A percentile compares a stretch with the other conserved stretches of the same genome.
phyloP scores from a whole-genome alignment of 2,329 filamentous ascomycete genomes.

The Cladophialophora carrionii region DNA sequence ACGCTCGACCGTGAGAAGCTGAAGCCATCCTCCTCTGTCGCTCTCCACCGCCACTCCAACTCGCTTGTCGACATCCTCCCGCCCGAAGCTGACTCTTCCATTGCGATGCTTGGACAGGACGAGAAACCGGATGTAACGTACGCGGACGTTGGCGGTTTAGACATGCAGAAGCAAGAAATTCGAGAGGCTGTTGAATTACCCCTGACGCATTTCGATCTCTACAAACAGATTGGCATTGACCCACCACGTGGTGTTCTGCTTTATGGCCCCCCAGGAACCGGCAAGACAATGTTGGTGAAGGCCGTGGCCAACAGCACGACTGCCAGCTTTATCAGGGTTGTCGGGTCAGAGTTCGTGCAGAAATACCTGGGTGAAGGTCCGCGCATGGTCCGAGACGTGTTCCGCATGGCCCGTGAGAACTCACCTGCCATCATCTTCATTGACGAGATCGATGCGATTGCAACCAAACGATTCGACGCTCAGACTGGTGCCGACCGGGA shows the following conservation, averaged over 20 bases:
- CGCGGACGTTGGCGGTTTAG: slow-evolving; percentile 92
- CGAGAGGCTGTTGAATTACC: slow-evolving; percentile 96
- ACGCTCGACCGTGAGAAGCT: slow-evolving; percentile 97
- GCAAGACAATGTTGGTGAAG: slow-evolving; percentile 98
- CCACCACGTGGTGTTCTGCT: slow-evolving; percentile 93
- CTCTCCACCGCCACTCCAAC: slow-evolving; percentile 96
- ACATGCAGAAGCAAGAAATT: slow-evolving; percentile 99
- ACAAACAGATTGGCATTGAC: slow-evolving; percentile 99
- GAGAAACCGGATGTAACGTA: slow-evolving; percentile 99
- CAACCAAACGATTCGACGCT: slow-evolving; percentile 98
- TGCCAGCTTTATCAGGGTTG: slow-evolving; percentile 96
- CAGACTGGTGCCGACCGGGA: slow-evolving; percentile 98
- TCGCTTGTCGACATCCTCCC: slow-evolving; percentile 97
- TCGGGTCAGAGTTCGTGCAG: slow-evolving; percentile 97
- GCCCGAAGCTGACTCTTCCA: slow-evolving; percentile 97
- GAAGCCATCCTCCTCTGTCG: slow-evolving; percentile 96
- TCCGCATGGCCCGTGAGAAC: slow-evolving; percentile 98
- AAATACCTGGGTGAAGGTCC: slow-evolving; percentile 98
- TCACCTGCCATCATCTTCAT: slow-evolving; percentile 99
- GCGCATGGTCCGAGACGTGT: slow-evolving; percentile 98
- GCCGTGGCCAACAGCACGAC: slow-evolving; percentile 98
- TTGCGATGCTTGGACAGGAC: slow-evolving; percentile 93
- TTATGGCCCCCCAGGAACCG: slow-evolving; percentile 93
- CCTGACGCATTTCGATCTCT: slow-evolving; percentile 95
- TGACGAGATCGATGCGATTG: slow-evolving; percentile 98